Evolutionary conservation across 495 filamentous ascomycete species (phyloP).

Genomic region (Thermothielavioides terrestris): DNA sequence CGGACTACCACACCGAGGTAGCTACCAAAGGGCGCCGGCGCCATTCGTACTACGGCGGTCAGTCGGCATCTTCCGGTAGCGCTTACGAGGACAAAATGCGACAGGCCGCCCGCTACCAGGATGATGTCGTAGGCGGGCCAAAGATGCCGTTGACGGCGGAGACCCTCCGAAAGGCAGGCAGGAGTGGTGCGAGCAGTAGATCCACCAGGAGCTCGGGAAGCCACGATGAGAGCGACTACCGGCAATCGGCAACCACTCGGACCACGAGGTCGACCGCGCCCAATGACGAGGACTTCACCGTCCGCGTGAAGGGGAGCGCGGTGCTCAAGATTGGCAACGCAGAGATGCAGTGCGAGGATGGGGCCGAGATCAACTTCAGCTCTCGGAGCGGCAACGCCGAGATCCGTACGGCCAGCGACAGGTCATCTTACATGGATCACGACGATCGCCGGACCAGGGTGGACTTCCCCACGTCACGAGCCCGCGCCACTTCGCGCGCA

Average conservation of each 20-base stretch:
- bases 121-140: conserved; percentile 38
- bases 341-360: conserved; percentile 45
- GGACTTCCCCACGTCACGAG: conserved; percentile 31
- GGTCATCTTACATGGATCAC: conserved; percentile 33
- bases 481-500: conserved; percentile 34
- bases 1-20: conserved; percentile 23
- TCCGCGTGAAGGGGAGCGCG: conserved; percentile 41
- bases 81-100: conserved; percentile 44
- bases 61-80: conserved; percentile 20
- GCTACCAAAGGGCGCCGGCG: conserved; percentile 19
- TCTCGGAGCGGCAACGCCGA: conserved; percentile 15
- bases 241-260: conserved; percentile 45
- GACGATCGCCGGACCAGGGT: conserved; percentile 36
- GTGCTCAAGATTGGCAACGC: conserved; percentile 40
- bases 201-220: conserved; percentile 46
- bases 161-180: conserved; percentile 35
- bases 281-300: conserved; percentile 46
- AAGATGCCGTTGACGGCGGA: conserved; percentile 41
- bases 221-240: conserved; percentile 50
- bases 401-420: conserved; percentile 30
- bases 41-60: conserved; percentile 27
- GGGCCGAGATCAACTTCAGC: conserved; percentile 45
- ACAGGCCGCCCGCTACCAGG: conserved; percentile 42
- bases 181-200: conserved; percentile 39
- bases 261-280: conserved; percentile 41